Evolutionary conservation across 768 basidiomycete species (phyloP).

Genomic region (Boletus reticulatus): DNA sequence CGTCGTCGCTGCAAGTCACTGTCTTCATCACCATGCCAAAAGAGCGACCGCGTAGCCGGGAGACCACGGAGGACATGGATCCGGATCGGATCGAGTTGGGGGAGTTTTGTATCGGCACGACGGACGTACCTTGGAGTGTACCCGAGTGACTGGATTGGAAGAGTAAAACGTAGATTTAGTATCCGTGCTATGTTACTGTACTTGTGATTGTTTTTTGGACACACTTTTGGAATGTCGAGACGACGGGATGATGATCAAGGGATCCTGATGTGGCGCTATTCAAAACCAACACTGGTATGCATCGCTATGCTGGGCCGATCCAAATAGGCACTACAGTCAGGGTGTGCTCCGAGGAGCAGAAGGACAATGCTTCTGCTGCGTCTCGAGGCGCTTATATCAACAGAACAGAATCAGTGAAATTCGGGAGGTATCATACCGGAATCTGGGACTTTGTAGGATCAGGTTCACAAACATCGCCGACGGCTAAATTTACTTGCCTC

Average conservation of each 20-base stretch:
- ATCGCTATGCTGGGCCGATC: background rate
- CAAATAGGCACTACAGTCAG: background rate
- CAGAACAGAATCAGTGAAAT: background rate
- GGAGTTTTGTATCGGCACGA: constrained; percentile 29
- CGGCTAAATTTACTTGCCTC: background rate
- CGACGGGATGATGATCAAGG: too few relatives aligned
- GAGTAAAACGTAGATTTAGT: background rate
- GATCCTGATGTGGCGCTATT: too few relatives aligned
- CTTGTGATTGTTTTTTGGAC: too few relatives aligned
- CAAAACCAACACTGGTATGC: background rate
- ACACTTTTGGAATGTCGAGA: too few relatives aligned
- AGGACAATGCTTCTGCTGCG: too few relatives aligned
- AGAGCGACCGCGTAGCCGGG: background rate
- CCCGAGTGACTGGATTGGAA: constrained; percentile 1
- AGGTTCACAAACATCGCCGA: background rate
- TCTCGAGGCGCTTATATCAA: too few relatives aligned
- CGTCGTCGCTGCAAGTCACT: constrained; percentile 34
- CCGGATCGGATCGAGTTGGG: constrained; percentile 31
- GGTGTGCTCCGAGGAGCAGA: too few relatives aligned
- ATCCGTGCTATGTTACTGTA: background rate
- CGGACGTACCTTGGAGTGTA: constrained; percentile 17
- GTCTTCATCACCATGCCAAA: constrained; percentile 44
- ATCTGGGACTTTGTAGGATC: background rate
- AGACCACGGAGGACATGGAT: background rate
- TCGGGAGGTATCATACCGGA: background rate